These are phyloP conservation scores for Barbarea vulgaris DNA, from an alignment of 345 rosid genomes.

Conservation along the genomic window DNA sequence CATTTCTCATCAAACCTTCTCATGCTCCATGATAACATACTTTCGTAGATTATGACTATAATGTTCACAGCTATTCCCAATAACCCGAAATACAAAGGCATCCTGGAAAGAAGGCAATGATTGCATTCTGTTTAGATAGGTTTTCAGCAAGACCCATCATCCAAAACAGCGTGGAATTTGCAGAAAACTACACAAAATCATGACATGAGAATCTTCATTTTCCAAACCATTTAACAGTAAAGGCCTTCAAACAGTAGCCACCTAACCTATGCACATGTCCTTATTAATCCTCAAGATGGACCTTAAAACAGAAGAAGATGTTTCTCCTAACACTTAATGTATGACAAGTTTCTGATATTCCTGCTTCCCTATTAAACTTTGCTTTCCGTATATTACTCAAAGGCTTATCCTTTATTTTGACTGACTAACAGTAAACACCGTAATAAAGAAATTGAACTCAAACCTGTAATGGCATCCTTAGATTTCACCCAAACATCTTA, in stretches of 20 bases:
- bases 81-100: slow-evolving; percentile 83
- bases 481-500: neutral
- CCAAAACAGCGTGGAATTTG: neutral
- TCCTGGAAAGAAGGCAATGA: slow-evolving; percentile 49
- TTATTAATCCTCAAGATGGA: neutral
- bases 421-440: neutral
- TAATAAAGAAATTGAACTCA: neutral
- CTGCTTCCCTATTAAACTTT: neutral
- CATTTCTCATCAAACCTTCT: slow-evolving; percentile 92
- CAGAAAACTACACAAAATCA: neutral
- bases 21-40: slow-evolving; percentile 73
- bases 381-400: neutral
- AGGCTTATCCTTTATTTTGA: neutral
- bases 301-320: neutral
- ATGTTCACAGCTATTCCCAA: slow-evolving; percentile 64
- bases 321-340: neutral
- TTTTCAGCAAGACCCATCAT: slow-evolving; percentile 17
- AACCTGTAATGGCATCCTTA: neutral
- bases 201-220: neutral
- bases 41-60: slow-evolving; percentile 73
- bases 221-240: neutral
- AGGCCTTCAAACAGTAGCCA: slow-evolving; percentile 8
- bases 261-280: neutral
- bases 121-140: neutral
- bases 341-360: neutral